Base-by-base conservation (phyloP, 306 rosid genomes). In the Begonia fuchsioides region DNA sequence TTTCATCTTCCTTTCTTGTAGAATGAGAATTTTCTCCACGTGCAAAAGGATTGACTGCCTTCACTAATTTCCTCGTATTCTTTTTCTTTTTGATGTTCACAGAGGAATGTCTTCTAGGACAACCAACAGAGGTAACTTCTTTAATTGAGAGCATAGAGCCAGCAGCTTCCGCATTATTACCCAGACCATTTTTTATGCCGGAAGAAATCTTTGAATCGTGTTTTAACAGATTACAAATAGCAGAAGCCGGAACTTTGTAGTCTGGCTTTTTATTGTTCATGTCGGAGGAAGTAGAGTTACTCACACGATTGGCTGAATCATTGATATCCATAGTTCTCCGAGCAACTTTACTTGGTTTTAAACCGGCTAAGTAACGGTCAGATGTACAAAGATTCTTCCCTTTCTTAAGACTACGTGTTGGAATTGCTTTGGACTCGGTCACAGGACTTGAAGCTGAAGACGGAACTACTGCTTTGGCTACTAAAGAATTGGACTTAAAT, bases 401-500 rank as follows among this genome's bases (percentile, higher is more conserved):
- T 44, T 68, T 69, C 48, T 55, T 47, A 62, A 51, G 44, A 12
- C 55, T 45, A 41, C 39, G 55, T 20, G 49, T 58, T 53, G 49
- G 20, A 49, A 49, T 54, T 16, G 52, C 7, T 54, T 63, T 67
- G 12, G 59, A 68, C 52, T 56, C 66, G 15, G 67, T 11, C 0
- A 62, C 68, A 2, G 77, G 65, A 47, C 63, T 56, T 2, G 74
- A 49, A 32, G 87, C 51, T 2, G 74, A 49, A 32, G 87, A 67
- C 14, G 70, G 60, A n/a, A 73, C 63, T 49, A 75, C 67, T 5
- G 94, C 82, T 79, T 90, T 90, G 3, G 97, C 97, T 39, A 84
- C 97, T 47, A 90, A 65, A 0, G 87, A 71, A 72, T 84, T 90
- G 6, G 81, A 76, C 58, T 90, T 85, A 11, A 81, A 90, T 2